Conservation (phyloP, 116 monocot species). For the Cymodocea nodosa region DNA sequence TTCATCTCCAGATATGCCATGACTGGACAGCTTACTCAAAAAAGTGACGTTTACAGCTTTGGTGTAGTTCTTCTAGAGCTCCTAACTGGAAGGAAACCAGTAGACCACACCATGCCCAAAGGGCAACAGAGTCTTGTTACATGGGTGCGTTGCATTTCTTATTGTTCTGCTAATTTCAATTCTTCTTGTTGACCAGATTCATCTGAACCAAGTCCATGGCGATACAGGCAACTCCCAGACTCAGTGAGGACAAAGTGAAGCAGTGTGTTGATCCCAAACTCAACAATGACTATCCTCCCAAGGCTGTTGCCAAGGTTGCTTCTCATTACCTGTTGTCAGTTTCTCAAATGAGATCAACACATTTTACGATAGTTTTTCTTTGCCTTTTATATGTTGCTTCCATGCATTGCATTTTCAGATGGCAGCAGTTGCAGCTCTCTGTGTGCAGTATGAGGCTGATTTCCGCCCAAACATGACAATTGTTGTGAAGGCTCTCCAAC, state of each 20-base stretch:
- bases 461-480: slow-evolving; percentile 87
- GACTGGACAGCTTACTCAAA: slow-evolving; percentile 36
- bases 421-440: slow-evolving; percentile 79
- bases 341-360: not conserved
- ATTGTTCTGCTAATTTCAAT: not conserved
- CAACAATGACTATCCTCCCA: slow-evolving; percentile 32
- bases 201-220: not conserved
- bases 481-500: slow-evolving; percentile 81
- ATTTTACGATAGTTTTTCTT: too few relatives aligned
- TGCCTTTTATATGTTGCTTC: not conserved
- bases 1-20: slow-evolving; percentile 24
- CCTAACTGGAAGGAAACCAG: slow-evolving; percentile 35
- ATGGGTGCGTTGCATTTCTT: slow-evolving; percentile 13
- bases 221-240: slow-evolving; percentile 31
- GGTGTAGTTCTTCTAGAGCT: slow-evolving; percentile 39
- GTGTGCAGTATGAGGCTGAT: slow-evolving; percentile 83
- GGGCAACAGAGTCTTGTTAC: slow-evolving; percentile 41
- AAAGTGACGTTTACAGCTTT: slow-evolving; percentile 38
- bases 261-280: slow-evolving; percentile 37
- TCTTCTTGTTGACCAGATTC: not conserved
- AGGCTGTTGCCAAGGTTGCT: slow-evolving; percentile 33
- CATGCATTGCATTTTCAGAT: slow-evolving; percentile 20
- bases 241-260: slow-evolving; percentile 43
- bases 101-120: slow-evolving; percentile 42
- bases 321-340: not conserved